Evolutionary conservation across 257 asterid species (phyloP).

Genomic region (Nicotiana sylvestris): DNA sequence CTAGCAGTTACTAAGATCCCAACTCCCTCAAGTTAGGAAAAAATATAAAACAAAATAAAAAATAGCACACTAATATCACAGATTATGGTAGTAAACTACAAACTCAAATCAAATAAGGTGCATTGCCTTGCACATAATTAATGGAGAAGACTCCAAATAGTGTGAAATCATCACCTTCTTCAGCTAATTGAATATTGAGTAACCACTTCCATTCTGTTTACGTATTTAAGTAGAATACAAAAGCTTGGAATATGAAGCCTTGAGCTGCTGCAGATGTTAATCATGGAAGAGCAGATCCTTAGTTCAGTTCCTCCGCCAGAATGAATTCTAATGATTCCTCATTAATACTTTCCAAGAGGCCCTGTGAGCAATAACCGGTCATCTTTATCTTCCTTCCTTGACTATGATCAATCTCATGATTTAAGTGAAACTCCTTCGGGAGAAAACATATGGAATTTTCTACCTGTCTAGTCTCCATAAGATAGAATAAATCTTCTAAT

Average conservation of each 20-base stretch:
- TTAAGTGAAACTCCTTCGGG: neutral
- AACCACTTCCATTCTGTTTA: neutral
- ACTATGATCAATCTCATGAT: neutral
- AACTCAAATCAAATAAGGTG: neutral
- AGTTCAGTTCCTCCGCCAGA: neutral
- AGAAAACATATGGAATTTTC: neutral
- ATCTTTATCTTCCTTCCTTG: neutral
- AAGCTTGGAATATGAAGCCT: neutral
- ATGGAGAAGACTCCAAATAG: neutral
- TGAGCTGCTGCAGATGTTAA: neutral
- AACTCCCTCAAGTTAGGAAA: neutral
- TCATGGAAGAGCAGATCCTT: neutral
- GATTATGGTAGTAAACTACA: neutral
- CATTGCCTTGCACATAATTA: neutral
- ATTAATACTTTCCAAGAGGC: neutral
- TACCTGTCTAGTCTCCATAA: neutral
- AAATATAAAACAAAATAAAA: too few species aligned
- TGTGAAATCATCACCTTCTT: neutral
- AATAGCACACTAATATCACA: neutral
- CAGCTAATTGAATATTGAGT: neutral
- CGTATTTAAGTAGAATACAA: neutral
- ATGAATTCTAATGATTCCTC: neutral
- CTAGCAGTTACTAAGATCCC: neutral
- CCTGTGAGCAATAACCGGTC: neutral
- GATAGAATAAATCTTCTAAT: neutral